Base-by-base conservation (phyloP, 2,329 filamentous ascomycete species). In the Epichloe typhina region DNA sequence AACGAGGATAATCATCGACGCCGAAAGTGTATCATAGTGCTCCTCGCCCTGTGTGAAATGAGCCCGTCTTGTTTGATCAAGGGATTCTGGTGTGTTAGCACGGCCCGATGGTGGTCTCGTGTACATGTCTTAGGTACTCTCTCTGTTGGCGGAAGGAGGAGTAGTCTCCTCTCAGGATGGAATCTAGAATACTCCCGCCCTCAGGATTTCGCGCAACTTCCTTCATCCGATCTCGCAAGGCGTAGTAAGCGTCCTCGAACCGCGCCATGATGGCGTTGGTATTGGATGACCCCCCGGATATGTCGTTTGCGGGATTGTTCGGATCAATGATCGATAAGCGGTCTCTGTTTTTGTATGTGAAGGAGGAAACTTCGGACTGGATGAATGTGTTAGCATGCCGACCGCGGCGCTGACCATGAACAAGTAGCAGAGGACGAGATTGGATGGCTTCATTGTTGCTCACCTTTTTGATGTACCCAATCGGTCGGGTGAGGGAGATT, bases 261-360 rank as follows among this genome's bases (percentile, higher is more conserved):
- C 75, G 73, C n/a, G 72, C 63, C 56, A 87, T 71, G 46, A 96
- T 86, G 8, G 77, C 71, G 0, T 66, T 57, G 7, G 85, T 86
- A 56, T 87, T 85, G 44, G 73, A 76, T 0, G 89, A 93, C 90
- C 90, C 90, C 90, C 89, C 89, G 0, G 93, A 84, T 26, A 98
- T 93, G 61, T 98, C 93, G 64, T 97, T 97, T 26, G 75, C 70
- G 0, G 79, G 65, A 52, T 87, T 86, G 65, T 97, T 95, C 0
- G 93, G 93, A 61, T 98, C 93, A 52, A 95, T 84, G 59, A 98
- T 95, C 8, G 84, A 86, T 2, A 98, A 73, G 1, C 88, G 81
- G 47, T 84, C 74, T 13, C 65, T 67, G 59, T 83, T 82, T 58
- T 77, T 79, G 60, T 83, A 80, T 4, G 72, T 65, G 48, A 82